These are phyloP conservation scores for Fraxinus americana DNA, from an alignment of 257 asterid genomes.

Conservation along the genomic window DNA sequence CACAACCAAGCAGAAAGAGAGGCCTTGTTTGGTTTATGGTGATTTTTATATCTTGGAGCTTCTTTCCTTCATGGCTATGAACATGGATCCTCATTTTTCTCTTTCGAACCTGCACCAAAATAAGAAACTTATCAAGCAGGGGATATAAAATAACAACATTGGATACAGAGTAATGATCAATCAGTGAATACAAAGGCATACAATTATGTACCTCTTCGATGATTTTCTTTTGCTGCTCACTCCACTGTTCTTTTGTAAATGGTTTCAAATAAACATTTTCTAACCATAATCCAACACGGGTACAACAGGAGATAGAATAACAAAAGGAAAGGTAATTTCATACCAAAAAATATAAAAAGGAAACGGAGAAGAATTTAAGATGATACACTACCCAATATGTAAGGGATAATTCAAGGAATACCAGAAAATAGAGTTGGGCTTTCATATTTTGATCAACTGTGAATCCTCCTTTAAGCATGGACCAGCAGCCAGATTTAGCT, in stretches of 20 bases:
- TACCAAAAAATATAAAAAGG: no score
- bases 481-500: conserved; percentile 60
- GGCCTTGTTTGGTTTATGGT: conserved; percentile 40
- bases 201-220: conserved; percentile 33
- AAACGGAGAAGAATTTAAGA: no score
- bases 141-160: not conserved
- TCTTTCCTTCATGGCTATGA: conserved; percentile 27
- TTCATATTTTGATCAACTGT: conserved; percentile 26
- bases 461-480: conserved; percentile 61
- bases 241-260: conserved; percentile 47
- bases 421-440: conserved; percentile 36
- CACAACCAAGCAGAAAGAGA: conserved; percentile 45
- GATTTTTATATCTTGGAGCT: conserved; percentile 40
- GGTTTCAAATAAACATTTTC: conserved; percentile 53
- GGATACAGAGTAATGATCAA: not conserved
- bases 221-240: conserved; percentile 33
- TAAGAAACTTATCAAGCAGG: not conserved
- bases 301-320: conserved; percentile 24
- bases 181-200: not conserved
- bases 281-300: conserved; percentile 41
- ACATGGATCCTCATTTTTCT: conserved; percentile 38
- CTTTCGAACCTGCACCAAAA: conserved; percentile 35
- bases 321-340: not conserved
- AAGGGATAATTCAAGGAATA: not conserved
- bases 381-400: not conserved